A percentile compares a stretch with the other conserved stretches of the same genome.
These are phyloP conservation scores for Xylaria sp. DNA, from an alignment of 2,329 filamentous ascomycete genomes.

Conservation along the genomic window DNA sequence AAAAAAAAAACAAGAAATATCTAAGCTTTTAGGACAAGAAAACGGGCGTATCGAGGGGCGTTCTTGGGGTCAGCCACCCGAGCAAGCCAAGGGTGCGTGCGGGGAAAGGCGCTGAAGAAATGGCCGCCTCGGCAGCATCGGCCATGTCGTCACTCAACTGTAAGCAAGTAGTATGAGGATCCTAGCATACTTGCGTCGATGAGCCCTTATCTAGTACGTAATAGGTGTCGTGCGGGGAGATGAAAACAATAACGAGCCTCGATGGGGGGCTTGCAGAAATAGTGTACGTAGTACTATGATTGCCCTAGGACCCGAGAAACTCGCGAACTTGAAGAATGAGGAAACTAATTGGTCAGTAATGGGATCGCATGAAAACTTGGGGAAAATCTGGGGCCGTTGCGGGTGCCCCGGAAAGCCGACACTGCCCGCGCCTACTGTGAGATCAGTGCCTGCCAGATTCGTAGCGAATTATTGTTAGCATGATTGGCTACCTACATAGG, in stretches of 20 bases:
- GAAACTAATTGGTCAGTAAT: neutral
- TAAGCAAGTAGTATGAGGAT: too few species aligned
- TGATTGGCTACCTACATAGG: neutral
- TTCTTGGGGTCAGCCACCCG: conserved; percentile 11
- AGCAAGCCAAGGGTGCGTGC: neutral
- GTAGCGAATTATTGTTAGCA: neutral
- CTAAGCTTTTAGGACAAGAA: neutral
- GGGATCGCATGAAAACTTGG: conserved; percentile 11
- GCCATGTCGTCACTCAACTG: conserved; percentile 4
- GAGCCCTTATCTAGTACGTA: neutral
- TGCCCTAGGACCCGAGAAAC: neutral
- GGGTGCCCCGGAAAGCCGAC: neutral
- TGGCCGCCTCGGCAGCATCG: conserved; percentile 9
- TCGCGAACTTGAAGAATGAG: too few species aligned
- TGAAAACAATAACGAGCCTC: neutral
- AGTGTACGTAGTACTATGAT: neutral
- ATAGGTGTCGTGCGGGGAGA: neutral
- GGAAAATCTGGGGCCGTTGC: conserved; percentile 20
- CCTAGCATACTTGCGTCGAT: neutral
- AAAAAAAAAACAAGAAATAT: neutral
- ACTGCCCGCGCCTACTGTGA: neutral
- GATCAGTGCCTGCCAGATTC: neutral
- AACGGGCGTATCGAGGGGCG: neutral
- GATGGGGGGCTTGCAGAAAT: neutral
- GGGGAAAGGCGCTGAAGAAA: conserved; percentile 11